phyloP scores from a whole-genome alignment of 495 filamentous ascomycete species.

The Platismatia glauca region DNA sequence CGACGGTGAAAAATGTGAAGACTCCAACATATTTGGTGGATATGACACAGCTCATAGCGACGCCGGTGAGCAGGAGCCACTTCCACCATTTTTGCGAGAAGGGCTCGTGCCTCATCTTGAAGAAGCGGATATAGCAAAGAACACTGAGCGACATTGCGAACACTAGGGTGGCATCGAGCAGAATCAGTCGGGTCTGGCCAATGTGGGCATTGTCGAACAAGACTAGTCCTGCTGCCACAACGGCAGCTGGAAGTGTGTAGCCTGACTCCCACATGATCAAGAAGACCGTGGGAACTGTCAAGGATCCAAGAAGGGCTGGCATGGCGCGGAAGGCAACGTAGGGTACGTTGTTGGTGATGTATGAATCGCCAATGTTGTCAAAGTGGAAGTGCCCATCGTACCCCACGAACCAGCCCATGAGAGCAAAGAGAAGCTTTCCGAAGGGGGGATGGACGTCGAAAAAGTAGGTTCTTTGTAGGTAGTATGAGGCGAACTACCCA shows the following conservation, averaged over 20 bases:
- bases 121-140: slow-evolving; percentile 91
- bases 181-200: slow-evolving; percentile 89
- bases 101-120: slow-evolving; percentile 83
- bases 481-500: slow-evolving; percentile 84
- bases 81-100: slow-evolving; percentile 99
- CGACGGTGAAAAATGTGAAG: slow-evolving; percentile 96
- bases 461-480: slow-evolving; percentile 96
- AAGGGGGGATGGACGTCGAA: slow-evolving; percentile 99
- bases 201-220: slow-evolving; percentile 98
- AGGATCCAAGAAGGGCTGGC: slow-evolving; percentile 81
- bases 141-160: slow-evolving; percentile 92
- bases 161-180: slow-evolving; percentile 89
- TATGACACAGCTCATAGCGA: slow-evolving; percentile 92
- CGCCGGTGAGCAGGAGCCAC: slow-evolving; percentile 91
- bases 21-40: slow-evolving; percentile 96
- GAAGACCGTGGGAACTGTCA: slow-evolving; percentile 91
- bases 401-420: slow-evolving; percentile 91
- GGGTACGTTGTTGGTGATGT: slow-evolving; percentile 92
- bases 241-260: slow-evolving; percentile 86
- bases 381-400: slow-evolving; percentile 97
- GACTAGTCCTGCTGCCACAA: slow-evolving; percentile 75
- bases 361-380: slow-evolving; percentile 98
- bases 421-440: slow-evolving; percentile 60
- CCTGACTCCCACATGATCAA: slow-evolving; percentile 99
- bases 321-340: slow-evolving; percentile 93